Evolutionary conservation across 345 rosid species (phyloP).

Genomic region (Syzygium grande): DNA sequence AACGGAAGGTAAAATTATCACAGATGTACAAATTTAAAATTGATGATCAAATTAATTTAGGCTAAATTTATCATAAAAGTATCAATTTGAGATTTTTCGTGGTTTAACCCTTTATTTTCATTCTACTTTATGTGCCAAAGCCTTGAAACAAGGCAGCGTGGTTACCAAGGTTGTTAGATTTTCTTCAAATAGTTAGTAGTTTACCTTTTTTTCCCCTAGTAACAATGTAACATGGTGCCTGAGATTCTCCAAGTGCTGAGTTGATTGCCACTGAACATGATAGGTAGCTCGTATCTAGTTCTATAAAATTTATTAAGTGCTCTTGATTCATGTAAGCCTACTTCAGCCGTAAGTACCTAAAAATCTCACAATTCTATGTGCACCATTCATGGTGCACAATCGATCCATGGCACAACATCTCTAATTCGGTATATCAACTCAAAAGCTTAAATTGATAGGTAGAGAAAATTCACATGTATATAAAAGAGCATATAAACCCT

Average conservation of each 20-base stretch:
- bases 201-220: neutral
- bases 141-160: neutral
- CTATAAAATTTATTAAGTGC: neutral
- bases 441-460: neutral
- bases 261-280: neutral
- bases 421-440: neutral
- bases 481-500: neutral
- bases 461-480: neutral
- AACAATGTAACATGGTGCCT: neutral
- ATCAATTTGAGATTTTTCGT: too few species aligned
- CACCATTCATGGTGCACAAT: too few species aligned
- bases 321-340: neutral
- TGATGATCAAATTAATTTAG: too few species aligned
- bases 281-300: neutral
- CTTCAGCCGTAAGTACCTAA: neutral
- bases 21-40: fast-evolving
- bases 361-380: neutral
- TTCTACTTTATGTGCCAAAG: neutral
- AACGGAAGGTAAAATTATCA: too few species aligned
- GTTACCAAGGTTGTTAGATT: neutral
- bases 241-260: neutral
- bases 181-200: neutral
- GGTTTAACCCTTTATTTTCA: neutral
- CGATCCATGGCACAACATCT: neutral
- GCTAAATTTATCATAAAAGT: too few species aligned